Conservation (phyloP, 805 yeast species). For the Schwanniomyces polymorphus region DNA sequence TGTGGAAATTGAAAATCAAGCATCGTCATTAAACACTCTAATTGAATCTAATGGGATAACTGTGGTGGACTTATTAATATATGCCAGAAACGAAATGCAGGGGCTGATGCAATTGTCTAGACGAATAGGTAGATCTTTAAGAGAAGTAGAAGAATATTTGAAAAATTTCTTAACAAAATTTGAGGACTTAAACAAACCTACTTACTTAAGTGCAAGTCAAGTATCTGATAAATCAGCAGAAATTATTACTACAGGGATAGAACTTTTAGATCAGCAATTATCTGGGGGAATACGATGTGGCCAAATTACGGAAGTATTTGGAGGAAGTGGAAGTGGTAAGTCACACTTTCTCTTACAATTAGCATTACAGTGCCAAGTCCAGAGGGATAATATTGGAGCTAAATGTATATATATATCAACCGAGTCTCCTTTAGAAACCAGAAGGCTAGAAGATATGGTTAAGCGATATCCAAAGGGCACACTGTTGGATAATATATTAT, state of each 20-base stretch:
- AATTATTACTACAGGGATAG: slow-evolving; percentile 23
- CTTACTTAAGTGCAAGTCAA: neutral
- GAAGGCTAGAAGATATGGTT: slow-evolving; percentile 45
- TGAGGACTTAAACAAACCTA: neutral
- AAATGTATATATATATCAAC: slow-evolving; percentile 69
- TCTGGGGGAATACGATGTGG: slow-evolving; percentile 33
- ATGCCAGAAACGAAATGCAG: slow-evolving; percentile 8
- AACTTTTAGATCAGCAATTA: slow-evolving; percentile 21
- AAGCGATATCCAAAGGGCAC: slow-evolving; percentile 3
- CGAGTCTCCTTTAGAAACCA: slow-evolving; percentile 70
- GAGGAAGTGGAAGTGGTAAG: slow-evolving; percentile 85
- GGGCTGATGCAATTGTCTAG: slow-evolving; percentile 17
- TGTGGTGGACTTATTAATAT: slow-evolving; percentile 22
- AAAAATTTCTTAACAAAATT: slow-evolving; percentile 8
- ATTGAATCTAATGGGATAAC: slow-evolving; percentile 24
- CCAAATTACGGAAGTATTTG: slow-evolving; percentile 68
- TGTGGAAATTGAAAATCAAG: slow-evolving; percentile 8
- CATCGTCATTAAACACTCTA: slow-evolving; percentile 12
- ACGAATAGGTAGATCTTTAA: slow-evolving; percentile 21
- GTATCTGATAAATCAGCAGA: neutral
- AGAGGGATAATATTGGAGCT: neutral
- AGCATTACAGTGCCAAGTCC: slow-evolving; percentile 54
- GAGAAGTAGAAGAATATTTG: slow-evolving; percentile 24
- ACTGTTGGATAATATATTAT: slow-evolving; percentile 41
- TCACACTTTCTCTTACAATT: slow-evolving; percentile 76